Conservation (phyloP, 306 rosid genomes). For the Prunus mira region DNA sequence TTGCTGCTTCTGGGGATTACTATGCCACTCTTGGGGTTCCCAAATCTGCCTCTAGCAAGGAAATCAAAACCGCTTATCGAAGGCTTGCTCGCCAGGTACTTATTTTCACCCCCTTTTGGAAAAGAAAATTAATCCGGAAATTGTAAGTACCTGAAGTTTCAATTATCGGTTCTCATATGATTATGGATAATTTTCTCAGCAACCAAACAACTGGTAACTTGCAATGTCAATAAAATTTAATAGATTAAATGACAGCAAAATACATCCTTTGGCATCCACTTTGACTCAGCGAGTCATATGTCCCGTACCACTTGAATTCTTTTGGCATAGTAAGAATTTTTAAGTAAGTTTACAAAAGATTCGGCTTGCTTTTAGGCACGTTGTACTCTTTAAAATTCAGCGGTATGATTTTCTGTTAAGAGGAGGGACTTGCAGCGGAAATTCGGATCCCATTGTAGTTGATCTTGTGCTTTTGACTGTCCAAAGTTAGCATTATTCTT, state of each 20-base stretch:
- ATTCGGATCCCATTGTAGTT: neutral
- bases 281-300: neutral
- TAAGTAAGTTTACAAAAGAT: neutral
- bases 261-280: neutral
- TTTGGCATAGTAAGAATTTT: neutral
- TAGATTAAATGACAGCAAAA: neutral
- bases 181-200: neutral
- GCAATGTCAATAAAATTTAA: neutral
- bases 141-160: neutral
- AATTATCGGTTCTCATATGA: neutral
- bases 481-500: neutral
- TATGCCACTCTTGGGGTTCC: conserved; percentile 82
- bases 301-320: no score
- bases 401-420: neutral
- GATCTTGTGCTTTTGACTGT: neutral
- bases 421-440: neutral
- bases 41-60: conserved; percentile 74
- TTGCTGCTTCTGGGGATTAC: conserved; percentile 77
- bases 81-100: conserved; percentile 94
- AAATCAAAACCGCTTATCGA: conserved; percentile 94
- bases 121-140: neutral
- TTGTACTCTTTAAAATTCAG: neutral
- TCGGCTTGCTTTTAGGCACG: neutral
- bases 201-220: neutral
- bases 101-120: neutral